Evolutionary conservation across 108 stramenopile genomes (phyloP), one percentile per base, ranked within the genome.

Genomic region (Cyclotella sp.): DNA sequence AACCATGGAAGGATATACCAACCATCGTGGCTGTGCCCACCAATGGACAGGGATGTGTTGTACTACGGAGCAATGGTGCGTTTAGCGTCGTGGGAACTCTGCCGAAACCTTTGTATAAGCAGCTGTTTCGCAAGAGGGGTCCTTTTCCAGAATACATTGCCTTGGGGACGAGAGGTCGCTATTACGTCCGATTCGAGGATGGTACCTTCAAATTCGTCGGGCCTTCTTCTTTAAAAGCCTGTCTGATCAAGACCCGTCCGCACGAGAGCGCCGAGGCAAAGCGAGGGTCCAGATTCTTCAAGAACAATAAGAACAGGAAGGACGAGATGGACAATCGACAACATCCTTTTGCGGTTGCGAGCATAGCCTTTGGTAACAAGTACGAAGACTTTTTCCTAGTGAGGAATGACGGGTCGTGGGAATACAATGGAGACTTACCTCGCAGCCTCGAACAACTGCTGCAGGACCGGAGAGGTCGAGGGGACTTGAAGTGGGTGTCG

Each of bases 321-420:
- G 52, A 53, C 28, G 43, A 63, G 62, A 63, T 19, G 1, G 40
- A 63, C 13, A 58, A 9, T 58, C 12, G 63, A 12, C 13, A 63
- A 7, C 62, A 61, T 61, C 60, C 60, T 39, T 0, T 61, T 1
- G 60, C 15, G 4, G 12, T 61, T 61, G 29, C 65, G 14, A 78
- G 77, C 22, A 86, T 95, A 40, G 80, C 91, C 19, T 92, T 95
- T 82, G 94, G 91, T 4, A 75, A 61, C 14, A 78, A 85, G 12
- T 85, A 83, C 53, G 90, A 92, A 41, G 86, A 88, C 29, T 91
- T 81, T 53, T 92, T 92, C 74, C 69, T 92, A 4, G 91, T 95
- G 0, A 81, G 89, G 49, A 64, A 81, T 18, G 88, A 95, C 67
- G 94, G 94, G 3, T 82, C 83, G 2, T 95, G 94, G 91, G 85